Evolutionary conservation across 176 grass and related monocot species (phyloP), one percentile per base, ranked within the genome.

Genomic region (Microstegium vimineum): DNA sequence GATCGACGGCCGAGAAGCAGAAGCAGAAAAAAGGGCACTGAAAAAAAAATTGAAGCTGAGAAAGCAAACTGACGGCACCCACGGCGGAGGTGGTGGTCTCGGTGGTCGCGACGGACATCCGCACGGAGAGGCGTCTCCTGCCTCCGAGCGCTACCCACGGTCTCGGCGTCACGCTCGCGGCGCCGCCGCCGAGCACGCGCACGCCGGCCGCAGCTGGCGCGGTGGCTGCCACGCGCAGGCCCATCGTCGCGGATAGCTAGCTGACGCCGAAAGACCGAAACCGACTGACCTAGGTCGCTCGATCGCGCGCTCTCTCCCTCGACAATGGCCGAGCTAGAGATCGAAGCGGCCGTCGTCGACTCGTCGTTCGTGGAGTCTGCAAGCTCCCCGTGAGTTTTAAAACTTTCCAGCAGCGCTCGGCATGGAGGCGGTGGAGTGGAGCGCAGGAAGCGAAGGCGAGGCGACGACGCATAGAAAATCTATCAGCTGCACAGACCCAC

Each of bases 31-130:
- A 23, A 2, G 4, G 4, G 7, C 62, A 4, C 52, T 17, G n/a
- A n/a, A 15, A 2, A 5, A 25, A 8, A 22, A 2, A 6, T 0
- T 0, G 4, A 15, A 1, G 46, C 7, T n/a, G 9, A 17, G 6
- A 17, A 2, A 31, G 56, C 27, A 28, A 17, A 89, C 78, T 82
- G 59, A 92, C 85, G 4, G 81, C 79, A 26, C 38, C 82, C 57
- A 66, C 74, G 27, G 77, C 57, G 49, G 84, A 61, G 6, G 84
- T 10, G 77, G 89, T 66, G 46, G 87, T 77, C 43, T 84, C 82
- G 26, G 90, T 88, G 47, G 87, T 92, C 2, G 78, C 87, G 36
- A 90, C 82, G 30, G 90, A 90, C 85, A 81, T 81, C 78, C 85
- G 85, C 74, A 94, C 81, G 12, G 66, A 83, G 6, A 83, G 51